phyloP scores from a whole-genome alignment of 2,329 filamentous ascomycete species.

The Sporothrix pseudoabietina region DNA sequence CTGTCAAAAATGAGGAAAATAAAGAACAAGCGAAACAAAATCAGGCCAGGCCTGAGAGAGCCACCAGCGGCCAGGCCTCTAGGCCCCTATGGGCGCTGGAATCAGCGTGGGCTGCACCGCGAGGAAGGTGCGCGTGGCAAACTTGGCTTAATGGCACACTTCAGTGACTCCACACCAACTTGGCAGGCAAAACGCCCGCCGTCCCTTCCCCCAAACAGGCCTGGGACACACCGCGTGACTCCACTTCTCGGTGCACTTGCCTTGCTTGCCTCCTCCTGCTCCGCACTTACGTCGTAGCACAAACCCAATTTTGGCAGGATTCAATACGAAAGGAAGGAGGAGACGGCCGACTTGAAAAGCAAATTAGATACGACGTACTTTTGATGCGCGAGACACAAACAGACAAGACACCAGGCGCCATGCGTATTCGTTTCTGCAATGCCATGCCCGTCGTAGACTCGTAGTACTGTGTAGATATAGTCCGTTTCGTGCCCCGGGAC shows the following conservation, averaged over 20 bases:
- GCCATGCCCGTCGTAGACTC: slow-evolving; percentile 5
- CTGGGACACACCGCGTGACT: slow-evolving; percentile 19
- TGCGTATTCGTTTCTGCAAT: slow-evolving; percentile 7
- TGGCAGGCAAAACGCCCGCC: background rate
- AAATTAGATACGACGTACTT: slow-evolving; percentile 1
- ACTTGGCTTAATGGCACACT: background rate
- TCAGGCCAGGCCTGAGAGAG: slow-evolving; percentile 13
- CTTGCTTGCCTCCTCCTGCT: slow-evolving; percentile 19
- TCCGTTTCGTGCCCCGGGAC: background rate
- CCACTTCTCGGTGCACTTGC: slow-evolving; percentile 13
- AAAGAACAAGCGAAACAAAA: background rate
- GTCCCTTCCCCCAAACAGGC: background rate
- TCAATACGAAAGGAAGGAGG: background rate
- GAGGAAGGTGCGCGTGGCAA: slow-evolving; percentile 13
- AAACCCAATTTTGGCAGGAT: background rate
- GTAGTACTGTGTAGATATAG: slow-evolving; percentile 13
- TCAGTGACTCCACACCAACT: background rate
- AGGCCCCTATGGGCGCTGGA: background rate
- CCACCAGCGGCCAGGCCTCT: background rate
- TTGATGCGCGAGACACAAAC: slow-evolving; percentile 11
- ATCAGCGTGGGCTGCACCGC: background rate
- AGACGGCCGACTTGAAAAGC: background rate
- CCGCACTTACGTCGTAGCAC: slow-evolving; percentile 23
- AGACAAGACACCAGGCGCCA: background rate
- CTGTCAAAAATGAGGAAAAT: background rate